Percentiles rank a stretch among this genome's conserved stretches.
Evolutionary conservation across 352 stramenopile genomes (phyloP).

Genomic region (Plasmopara muralis): DNA sequence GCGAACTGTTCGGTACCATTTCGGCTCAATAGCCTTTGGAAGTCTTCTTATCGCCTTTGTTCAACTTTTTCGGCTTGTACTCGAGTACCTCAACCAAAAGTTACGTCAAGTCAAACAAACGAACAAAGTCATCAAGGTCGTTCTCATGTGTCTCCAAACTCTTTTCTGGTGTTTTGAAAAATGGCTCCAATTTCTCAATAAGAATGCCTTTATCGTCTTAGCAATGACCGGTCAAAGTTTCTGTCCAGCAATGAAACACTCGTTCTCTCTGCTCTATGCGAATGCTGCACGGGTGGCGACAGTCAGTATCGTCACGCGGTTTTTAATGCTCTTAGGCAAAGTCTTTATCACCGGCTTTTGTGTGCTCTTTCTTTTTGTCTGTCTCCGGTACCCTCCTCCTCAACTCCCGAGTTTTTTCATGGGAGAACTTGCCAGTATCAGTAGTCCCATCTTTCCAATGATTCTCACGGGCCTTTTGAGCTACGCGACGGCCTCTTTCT

Average conservation of each 20-base stretch:
- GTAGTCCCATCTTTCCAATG: constrained; percentile 75
- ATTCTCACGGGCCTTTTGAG: constrained; percentile 61
- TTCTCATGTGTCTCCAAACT: constrained; percentile 86
- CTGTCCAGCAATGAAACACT: constrained; percentile 87
- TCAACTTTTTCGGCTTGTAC: constrained; percentile 57
- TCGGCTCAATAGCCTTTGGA: constrained; percentile 84
- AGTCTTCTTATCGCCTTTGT: constrained; percentile 83
- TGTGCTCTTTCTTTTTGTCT: constrained; percentile 82
- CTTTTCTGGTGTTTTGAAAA: constrained; percentile 87
- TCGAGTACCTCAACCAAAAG: constrained; percentile 82
- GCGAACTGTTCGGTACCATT: constrained; percentile 66
- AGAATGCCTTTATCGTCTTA: constrained; percentile 86
- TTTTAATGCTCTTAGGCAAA: constrained; percentile 86
- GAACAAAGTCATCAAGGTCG: constrained; percentile 59
- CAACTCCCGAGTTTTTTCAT: constrained; percentile 68
- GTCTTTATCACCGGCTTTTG: constrained; percentile 75
- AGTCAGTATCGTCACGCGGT: constrained; percentile 72
- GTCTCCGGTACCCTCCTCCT: constrained; percentile 53
- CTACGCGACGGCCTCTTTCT: constrained; percentile 68
- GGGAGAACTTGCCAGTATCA: constrained; percentile 53
- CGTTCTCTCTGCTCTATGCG: constrained; percentile 93
- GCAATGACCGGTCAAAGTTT: constrained; percentile 85
- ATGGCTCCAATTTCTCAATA: constrained; percentile 87
- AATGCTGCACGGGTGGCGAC: constrained; percentile 90
- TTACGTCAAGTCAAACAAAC: constrained; percentile 52